Base-by-base conservation (phyloP, 495 filamentous ascomycete genomes). In the Letharia lupina region DNA sequence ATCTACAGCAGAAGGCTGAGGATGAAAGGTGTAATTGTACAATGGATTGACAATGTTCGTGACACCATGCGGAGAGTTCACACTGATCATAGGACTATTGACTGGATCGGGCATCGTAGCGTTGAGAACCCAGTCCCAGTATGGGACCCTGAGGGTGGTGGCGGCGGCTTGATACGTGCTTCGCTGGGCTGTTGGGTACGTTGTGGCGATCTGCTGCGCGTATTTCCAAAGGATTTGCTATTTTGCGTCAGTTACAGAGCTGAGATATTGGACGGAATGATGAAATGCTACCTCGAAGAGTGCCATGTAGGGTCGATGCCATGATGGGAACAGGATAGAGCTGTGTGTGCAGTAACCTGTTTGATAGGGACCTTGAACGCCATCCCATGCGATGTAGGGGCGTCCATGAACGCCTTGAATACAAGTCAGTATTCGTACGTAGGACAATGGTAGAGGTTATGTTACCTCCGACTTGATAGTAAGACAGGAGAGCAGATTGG, bases 91-190 rank as follows among this genome's bases (percentile, higher is more conserved):
- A 1, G 75, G 68, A 61, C 75, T 64, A 48, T 69, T 75, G 68
- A 77, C 50, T 40, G 70, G 61, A 48, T 63, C 68, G n/a, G 75
- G 75, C 64, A 76, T 75, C 44, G 68, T 74, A 63, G 77, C 65
- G 58, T 73, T 77, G 23, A 70, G 70, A 8, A 78, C 81, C 83
- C 83, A 86, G 72, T 86, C 84, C 76, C 82, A 86, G 67, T 81
- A 86, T 5, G 83, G 83, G 13, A 82, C 65, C 12, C 83, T 76
- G 63, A 83, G 78, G 8, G 75, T 73, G 28, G 74, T 68, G 41
- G 82, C 84, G 3, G 82, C 83, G 61, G 73, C 75, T 61, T 73
- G 61, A 63, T 78, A 77, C 37, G 63, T 61, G 16, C 58, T 40
- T 35, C 64, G 68, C 42, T 68, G 52, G 11, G 70, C 60, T 57